phyloP scores from a whole-genome alignment of 2,329 filamentous ascomycete species.

The Coniosporium uncinatum region DNA sequence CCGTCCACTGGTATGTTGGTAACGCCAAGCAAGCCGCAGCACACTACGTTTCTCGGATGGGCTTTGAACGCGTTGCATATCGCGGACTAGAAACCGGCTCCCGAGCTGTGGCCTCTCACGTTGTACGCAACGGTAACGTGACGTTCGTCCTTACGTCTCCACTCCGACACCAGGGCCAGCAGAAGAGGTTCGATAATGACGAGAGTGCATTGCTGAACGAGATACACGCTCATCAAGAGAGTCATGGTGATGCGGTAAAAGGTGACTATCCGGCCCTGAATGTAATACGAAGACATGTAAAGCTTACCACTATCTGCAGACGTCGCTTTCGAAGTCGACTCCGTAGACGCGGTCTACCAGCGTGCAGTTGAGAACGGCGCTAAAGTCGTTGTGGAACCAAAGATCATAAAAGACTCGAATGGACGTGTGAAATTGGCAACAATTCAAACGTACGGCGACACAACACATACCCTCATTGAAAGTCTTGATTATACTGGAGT shows the following conservation, averaged over 20 bases:
- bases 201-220: conserved; percentile 64
- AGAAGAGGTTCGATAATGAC: conserved; percentile 23
- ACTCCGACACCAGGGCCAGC: conserved; percentile 40
- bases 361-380: conserved; percentile 64
- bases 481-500: conserved; percentile 62
- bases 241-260: conserved; percentile 90
- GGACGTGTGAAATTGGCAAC: conserved; percentile 70
- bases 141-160: conserved; percentile 84
- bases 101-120: conserved; percentile 76
- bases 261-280: conserved; percentile 14
- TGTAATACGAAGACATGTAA: conserved; percentile 2
- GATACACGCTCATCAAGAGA: conserved; percentile 78
- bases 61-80: conserved; percentile 80
- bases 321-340: conserved; percentile 91
- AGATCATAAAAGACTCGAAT: conserved; percentile 42
- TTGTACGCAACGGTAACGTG: conserved; percentile 70
- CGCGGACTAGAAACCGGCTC: conserved; percentile 84
- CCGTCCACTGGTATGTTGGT: conserved; percentile 94
- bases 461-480: conserved; percentile 86
- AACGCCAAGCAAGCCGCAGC: conserved; percentile 94
- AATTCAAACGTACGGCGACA: conserved; percentile 91
- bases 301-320: conserved; percentile 38
- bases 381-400: conserved; percentile 56
- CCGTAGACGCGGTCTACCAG: conserved; percentile 73
- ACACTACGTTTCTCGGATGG: conserved; percentile 85